A percentile compares a stretch with the other conserved stretches of the same genome.
These are phyloP conservation scores for Aspergillus udagawae DNA, from an alignment of 2,329 filamentous ascomycete species.

Conservation along the genomic window DNA sequence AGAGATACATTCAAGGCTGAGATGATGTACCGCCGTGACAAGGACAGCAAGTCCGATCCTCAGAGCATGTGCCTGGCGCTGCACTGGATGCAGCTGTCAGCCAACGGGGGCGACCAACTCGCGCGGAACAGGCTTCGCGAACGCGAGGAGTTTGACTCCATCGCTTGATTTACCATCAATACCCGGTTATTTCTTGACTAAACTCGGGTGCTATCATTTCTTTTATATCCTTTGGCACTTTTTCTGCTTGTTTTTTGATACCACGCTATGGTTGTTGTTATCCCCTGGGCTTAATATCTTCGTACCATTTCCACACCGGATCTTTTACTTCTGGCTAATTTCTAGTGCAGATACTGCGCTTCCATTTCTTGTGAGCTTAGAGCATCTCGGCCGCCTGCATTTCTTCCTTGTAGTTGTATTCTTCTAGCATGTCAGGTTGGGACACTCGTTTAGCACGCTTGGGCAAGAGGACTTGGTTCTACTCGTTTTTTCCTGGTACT, in stretches of 20 bases:
- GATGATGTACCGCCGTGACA: constrained; percentile 64
- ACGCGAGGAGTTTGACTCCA: constrained; percentile 58
- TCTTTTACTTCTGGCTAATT: neutral
- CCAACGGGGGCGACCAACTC: constrained; percentile 78
- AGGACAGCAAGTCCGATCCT: constrained; percentile 70
- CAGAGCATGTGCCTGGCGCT: constrained; percentile 89
- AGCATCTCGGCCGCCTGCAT: constrained; percentile 1
- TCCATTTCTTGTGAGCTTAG: neutral
- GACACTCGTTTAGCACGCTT: neutral
- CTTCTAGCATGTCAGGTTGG: neutral
- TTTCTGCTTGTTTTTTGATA: constrained; percentile 11
- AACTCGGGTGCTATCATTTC: constrained; percentile 2
- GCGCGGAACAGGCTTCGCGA: constrained; percentile 79
- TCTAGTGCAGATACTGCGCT: neutral
- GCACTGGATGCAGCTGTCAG: constrained; percentile 94
- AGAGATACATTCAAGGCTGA: constrained; percentile 87
- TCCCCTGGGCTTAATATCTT: neutral
- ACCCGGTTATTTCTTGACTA: constrained; percentile 6
- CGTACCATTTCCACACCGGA: neutral
- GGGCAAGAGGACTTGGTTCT: neutral
- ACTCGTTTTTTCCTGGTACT: constrained; percentile 18
- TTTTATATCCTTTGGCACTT: constrained; percentile 3
- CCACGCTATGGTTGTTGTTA: constrained; percentile 9
- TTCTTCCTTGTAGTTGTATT: neutral
- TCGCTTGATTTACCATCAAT: constrained; percentile 40